Base-by-base conservation (phyloP, 2,329 filamentous ascomycete genomes). In the Apiospora sp. region DNA sequence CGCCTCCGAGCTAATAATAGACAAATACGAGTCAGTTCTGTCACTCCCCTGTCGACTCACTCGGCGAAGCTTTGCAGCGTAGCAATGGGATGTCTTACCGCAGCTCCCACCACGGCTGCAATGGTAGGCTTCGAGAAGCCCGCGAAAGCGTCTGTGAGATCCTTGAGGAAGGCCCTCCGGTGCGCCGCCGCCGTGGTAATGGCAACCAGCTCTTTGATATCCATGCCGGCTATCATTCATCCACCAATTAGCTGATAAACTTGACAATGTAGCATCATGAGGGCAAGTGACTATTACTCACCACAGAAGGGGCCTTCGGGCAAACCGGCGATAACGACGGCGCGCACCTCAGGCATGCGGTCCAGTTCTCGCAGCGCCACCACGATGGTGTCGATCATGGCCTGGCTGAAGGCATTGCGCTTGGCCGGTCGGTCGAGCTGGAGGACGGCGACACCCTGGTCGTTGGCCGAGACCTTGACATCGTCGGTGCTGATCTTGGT, bases 331-430 rank as follows among this genome's bases (percentile, higher is more conserved):
- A 85, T 72, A 41, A 85, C 78, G 27, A 85, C 79, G 34, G 77
- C 83, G 49, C 80, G 78, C 64, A 85, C 78, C 4, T 68, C 74
- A 67, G 30, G 51, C 76, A 67, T 76, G 76, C 37, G 74, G 79
- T 71, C 68, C 68, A 82, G 77, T 69, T 77, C 75, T 13, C 69
- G 74, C 22, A 85, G 77, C 5, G 89, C 79, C 67, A 88, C 82
- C 19, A 58, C 68, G 3, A 70, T 70, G 44, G 67, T 37, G 72
- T 78, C 76, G 74, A 89, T 86, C 81, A 90, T 85, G 67, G 80
- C 78, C 71, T 84, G 82, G 1, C 88, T 90, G 72, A 91, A 85
- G 13, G 89, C 88, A 82, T 91, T 91, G 71, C 88, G 84, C 78
- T 91, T 90, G 14, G 82, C 82, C 22, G 61, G 69, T 37, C 69